Base-by-base conservation (phyloP, 108 stramenopile genomes). In the Cyclotella sp. region DNA sequence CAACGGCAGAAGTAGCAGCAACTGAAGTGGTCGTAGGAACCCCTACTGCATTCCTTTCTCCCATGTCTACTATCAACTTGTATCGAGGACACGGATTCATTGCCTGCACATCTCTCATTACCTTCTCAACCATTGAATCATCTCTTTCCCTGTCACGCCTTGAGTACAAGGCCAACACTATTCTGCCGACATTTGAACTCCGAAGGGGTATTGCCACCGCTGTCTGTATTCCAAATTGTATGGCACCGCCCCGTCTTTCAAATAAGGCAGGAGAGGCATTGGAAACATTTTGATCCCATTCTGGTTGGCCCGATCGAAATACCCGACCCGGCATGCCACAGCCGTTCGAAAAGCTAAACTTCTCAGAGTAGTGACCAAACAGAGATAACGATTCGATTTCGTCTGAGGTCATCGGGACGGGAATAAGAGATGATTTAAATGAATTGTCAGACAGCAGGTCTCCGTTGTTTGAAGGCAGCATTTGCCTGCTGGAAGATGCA, bases 301-400 rank as follows among this genome's bases (percentile, higher is more conserved):
- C 77, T 21, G 86, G 79, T 19, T 84, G 46, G 1, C 88, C 90
- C 27, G 78, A 70, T 28, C 78, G 62, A 52, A 89, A 94, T 28
- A 94, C 93, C 13, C 91, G 70, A 16, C 93, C 93, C 2, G 93
- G 93, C 27, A 94, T 78, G 58, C 93, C 93, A 70, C 93, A 94
- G 15, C 93, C 93, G 52, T 81, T 86, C 70, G 84, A 81, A 72
- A 94, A 94, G 40, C 90, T 91, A 73, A 94, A 94, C 72, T 92
- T 94, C 49, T 89, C 86, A 60, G 90, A 90, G 76, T 94, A 94
- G 46, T 89, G 85, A 41, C 91, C 93, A 72, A 94, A 94, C 0
- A 91, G 74, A 13, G 70, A 68, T 12, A 91, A 68, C 30, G 89
- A 78, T 42, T 88, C 90, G 19, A 78, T 74, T 19, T 89, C 80